These are phyloP conservation scores for Cryptococcus hybrid DNA, from an alignment of 1,284 basidiomycete species.

Conservation along the genomic window DNA sequence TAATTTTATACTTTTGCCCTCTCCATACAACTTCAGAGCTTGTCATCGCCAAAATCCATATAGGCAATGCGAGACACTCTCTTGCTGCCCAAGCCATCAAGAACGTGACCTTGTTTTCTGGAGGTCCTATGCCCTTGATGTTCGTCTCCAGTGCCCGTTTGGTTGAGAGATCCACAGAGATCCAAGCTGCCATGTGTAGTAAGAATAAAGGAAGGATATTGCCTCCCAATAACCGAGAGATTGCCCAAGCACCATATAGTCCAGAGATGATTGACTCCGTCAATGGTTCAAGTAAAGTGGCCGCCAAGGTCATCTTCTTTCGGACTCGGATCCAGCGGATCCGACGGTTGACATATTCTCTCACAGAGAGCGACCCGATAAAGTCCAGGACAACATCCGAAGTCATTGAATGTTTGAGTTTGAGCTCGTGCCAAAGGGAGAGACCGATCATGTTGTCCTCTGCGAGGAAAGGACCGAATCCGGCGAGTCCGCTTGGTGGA, in stretches of 20 bases:
- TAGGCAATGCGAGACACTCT: constrained; percentile 77
- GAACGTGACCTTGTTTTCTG: constrained; percentile 57
- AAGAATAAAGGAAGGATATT: constrained; percentile 63
- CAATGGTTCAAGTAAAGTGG: constrained; percentile 82
- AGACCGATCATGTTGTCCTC: constrained; percentile 95
- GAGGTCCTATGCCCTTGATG: constrained; percentile 66
- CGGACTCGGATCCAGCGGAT: constrained; percentile 93
- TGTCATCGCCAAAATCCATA: constrained; percentile 74
- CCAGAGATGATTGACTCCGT: constrained; percentile 78
- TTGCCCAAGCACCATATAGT: constrained; percentile 60
- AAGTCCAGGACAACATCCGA: constrained; percentile 83
- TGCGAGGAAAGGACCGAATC: constrained; percentile 81
- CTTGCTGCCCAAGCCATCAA: constrained; percentile 71
- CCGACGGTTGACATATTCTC: constrained; percentile 77
- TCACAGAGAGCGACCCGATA: constrained; percentile 78
- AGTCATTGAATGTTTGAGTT: constrained; percentile 77
- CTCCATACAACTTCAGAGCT: constrained; percentile 82
- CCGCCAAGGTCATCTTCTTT: constrained; percentile 81
- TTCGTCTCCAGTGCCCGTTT: constrained; percentile 51
- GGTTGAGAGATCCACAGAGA: constrained; percentile 46
- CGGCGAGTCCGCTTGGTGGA: constrained; percentile 59
- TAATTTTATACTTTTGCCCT: constrained; percentile 54
- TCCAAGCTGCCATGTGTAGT: constrained; percentile 67
- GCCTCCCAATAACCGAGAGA: constrained; percentile 58
- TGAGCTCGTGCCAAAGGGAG: constrained; percentile 86